Conservation (phyloP, 495 filamentous ascomycete species). For the Hypoxylon lienhwacheense region DNA sequence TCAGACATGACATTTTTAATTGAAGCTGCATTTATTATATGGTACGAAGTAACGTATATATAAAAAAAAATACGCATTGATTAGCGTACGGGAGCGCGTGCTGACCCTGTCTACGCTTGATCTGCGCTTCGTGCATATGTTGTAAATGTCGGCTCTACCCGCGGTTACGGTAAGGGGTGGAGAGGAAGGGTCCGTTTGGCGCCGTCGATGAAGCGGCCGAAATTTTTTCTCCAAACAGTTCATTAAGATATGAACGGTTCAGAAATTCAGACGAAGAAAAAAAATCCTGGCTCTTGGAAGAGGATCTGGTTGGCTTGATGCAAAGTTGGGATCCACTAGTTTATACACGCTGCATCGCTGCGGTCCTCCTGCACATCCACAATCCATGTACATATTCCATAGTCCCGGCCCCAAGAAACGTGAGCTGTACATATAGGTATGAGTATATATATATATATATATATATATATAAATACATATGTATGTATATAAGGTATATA, state of each 20-base stretch:
- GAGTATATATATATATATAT: no score
- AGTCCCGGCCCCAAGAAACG: no score
- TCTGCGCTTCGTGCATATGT: slow-evolving; percentile 9
- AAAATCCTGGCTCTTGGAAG: slow-evolving; percentile 30
- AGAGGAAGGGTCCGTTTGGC: slow-evolving; percentile 13
- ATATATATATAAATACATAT: no score
- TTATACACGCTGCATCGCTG: slow-evolving; percentile 10
- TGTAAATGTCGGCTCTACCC: slow-evolving; percentile 29
- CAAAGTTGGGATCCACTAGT: slow-evolving; percentile 17
- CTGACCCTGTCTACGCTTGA: neutral
- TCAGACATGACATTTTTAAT: no score
- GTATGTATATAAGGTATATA: no score
- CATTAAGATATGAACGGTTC: slow-evolving; percentile 20
- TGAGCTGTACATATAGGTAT: no score
- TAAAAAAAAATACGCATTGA: neutral
- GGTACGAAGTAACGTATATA: no score
- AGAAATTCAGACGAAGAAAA: slow-evolving; percentile 27
- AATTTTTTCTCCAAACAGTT: slow-evolving; percentile 7
- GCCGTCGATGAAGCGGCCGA: slow-evolving; percentile 5
- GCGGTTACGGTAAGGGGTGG: slow-evolving; percentile 17
- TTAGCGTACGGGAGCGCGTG: neutral
- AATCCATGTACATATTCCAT: no score
- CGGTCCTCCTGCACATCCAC: slow-evolving; percentile 11
- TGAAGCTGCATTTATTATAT: no score
- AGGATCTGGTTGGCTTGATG: slow-evolving; percentile 21